Base-by-base conservation (phyloP, 169 alveolate genomes). In the Plasmodium inui region DNA sequence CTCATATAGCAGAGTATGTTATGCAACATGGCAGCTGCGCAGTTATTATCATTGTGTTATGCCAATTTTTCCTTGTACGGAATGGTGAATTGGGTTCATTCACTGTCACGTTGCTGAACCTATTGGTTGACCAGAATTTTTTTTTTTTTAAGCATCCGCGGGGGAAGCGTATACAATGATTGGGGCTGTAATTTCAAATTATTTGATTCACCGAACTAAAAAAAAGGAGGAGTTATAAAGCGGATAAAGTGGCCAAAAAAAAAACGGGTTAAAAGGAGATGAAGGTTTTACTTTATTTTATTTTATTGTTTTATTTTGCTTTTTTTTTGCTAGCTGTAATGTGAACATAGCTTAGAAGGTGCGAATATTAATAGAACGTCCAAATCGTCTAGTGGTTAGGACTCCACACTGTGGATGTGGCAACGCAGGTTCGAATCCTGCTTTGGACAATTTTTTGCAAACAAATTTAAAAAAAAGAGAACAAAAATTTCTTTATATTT, bases 391-490 rank as follows among this genome's bases (percentile, higher is more conserved):
- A 97, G 98, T 90, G 98, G 98, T 97, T 97, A 97, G 98, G 98
- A 97, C 98, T 96, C 97, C 98, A 96, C 98, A 97, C 97, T 97
- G 98, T 97, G 98, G 98, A 97, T 97, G 98, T 97, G 98, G 97
- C 97, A 97, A 97, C 98, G 98, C 98, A 97, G 98, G 98, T 97
- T 97, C 98, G 98, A 97, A 93, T 97, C 98, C 98, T 97, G 98
- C 98, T 97, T 97, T 97, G 98, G 98, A 97, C 98, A 97, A 55
- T 17, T 92, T 95, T 95, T 94, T 74, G 3, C 2, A 1, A 14
- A 41, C 8, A 9, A 26, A 81, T 9, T 4, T 12, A 39, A 22
- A 17, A 9, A 39, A 46, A 37, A 81, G 19, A 81, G 0, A 39
- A 2, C 19, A 55, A 30, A 82, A 7, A 83, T 19, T 0, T 83